A percentile compares a stretch with the other conserved stretches of the same genome.
These are phyloP conservation scores for Phytopythium chamaehyphon DNA, from an alignment of 352 stramenopile species.

Conservation along the genomic window DNA sequence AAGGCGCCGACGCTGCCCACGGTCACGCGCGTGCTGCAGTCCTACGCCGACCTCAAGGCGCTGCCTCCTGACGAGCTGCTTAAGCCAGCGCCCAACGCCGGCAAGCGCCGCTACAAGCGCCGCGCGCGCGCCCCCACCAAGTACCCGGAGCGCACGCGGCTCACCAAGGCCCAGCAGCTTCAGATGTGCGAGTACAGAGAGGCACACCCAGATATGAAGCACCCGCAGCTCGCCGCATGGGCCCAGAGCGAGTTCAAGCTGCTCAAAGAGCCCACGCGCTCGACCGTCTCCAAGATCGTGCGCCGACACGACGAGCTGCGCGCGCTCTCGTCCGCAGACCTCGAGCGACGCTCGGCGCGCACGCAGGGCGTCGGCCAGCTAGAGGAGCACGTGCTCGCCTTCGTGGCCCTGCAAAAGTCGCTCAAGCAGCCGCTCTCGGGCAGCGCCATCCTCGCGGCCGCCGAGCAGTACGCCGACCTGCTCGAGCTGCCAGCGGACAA, in stretches of 20 bases:
- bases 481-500: slow-evolving; percentile 1
- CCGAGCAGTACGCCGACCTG: slow-evolving; percentile 4
- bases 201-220: slow-evolving; percentile 1
- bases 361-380: slow-evolving; percentile 1
- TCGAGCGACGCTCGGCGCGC: slow-evolving; percentile 1
- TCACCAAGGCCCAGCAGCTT: slow-evolving; percentile 10
- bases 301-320: slow-evolving; percentile 4
- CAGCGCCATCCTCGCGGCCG: slow-evolving; percentile 1
- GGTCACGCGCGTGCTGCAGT: slow-evolving; percentile 7
- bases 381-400: slow-evolving; percentile 5
- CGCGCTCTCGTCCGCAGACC: slow-evolving; percentile 2
- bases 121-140: slow-evolving; percentile 2
- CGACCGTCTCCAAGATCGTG: slow-evolving; percentile 5
- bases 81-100: not conserved
- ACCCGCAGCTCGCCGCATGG: slow-evolving; percentile 5
- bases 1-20: slow-evolving; percentile 5
- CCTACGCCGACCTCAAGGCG: slow-evolving; percentile 5
- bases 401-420: slow-evolving; percentile 2
- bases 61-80: slow-evolving; percentile 1
- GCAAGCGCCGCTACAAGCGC: slow-evolving; percentile 2
- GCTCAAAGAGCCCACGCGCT: slow-evolving; percentile 4
- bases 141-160: slow-evolving; percentile 5
- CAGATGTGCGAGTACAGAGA: slow-evolving; percentile 5
- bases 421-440: slow-evolving; percentile 5
- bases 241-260: slow-evolving; percentile 3